Evolutionary conservation across 2,329 filamentous ascomycete genomes (phyloP), one percentile per base, ranked within the genome.

Genomic region (Epichloe gansuensis): DNA sequence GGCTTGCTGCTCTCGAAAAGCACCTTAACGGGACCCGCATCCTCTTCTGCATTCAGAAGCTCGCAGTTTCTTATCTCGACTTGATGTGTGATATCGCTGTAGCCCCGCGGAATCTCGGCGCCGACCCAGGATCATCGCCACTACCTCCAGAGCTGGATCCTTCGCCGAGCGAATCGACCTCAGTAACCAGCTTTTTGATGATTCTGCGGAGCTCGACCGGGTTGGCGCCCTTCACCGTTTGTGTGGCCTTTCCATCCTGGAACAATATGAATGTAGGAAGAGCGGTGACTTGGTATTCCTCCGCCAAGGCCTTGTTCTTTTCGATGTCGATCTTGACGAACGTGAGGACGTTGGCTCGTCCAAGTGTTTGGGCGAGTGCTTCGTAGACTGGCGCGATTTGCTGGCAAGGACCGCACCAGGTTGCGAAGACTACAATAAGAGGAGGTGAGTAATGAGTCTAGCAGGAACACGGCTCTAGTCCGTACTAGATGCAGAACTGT

Each of bases 251-350:
- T 60, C 83, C 85, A 63, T 85, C 78, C 61, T 85, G 85, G 74
- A 88, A 94, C 62, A 96, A 78, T 63, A 97, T 79, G 68, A 97
- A 95, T n/a, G 91, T 95, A 8, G 93, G 93, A 65, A 91, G 83
- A 69, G 81, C 79, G 21, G 81, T 83, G 63, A 97, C 76, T 58
- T 75, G 74, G 71, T 95, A 93, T 59, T 82, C 80, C 55, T 78
- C 66, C 15, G 87, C 81, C 57, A 97, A 80, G 39, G 88, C 82
- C 62, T 81, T 75, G 65, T 93, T 86, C 49, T 77, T 69, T 60
- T 95, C 89, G 55, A 82, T 85, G 74, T 97, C 84, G 72, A 96
- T 78, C 73, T 93, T 95, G 66, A 82, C 82, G 67, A 97, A 96
- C 37, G 84, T 87, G 61, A 95, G 83, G 58, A 78, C 74, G 60